These are phyloP conservation scores for Phytophthora foliorum DNA, from an alignment of 352 stramenopile species.

Conservation along the genomic window DNA sequence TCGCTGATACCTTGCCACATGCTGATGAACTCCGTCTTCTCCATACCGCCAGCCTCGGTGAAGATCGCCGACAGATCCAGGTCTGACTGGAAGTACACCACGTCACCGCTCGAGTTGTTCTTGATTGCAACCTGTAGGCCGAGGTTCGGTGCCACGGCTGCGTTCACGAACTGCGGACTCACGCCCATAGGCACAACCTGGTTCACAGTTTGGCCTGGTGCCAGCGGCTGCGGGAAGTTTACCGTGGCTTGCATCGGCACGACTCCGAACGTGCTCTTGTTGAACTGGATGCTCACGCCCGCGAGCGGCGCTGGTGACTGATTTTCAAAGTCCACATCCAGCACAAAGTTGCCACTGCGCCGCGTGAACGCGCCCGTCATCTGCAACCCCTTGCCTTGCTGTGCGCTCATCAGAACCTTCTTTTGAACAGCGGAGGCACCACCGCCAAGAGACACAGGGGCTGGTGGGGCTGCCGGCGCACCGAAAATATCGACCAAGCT, in stretches of 20 bases:
- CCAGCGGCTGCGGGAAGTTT: constrained; percentile 70
- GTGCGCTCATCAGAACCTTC: constrained; percentile 79
- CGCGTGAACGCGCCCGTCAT: constrained; percentile 86
- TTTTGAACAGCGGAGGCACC: constrained; percentile 46
- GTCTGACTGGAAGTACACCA: constrained; percentile 97
- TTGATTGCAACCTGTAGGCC: constrained; percentile 98
- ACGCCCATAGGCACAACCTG: constrained; percentile 85
- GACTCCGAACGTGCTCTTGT: constrained; percentile 98
- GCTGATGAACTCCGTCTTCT: constrained; percentile 94
- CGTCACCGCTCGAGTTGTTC: constrained; percentile 94
- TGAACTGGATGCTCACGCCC: constrained; percentile 96
- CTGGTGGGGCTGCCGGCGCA: constrained; percentile 47
- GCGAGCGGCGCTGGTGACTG: constrained; percentile 89
- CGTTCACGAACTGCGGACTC: constrained; percentile 82
- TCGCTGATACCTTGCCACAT: constrained; percentile 97
- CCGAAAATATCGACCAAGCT: constrained; percentile 91
- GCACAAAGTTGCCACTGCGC: constrained; percentile 65
- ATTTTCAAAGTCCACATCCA: constrained; percentile 91
- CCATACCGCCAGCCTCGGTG: constrained; percentile 85
- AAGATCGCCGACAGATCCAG: constrained; percentile 94
- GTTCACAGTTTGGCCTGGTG: constrained; percentile 77
- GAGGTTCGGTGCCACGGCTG: constrained; percentile 73
- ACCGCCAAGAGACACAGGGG: constrained; percentile 31
- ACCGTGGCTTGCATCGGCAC: constrained; percentile 94
- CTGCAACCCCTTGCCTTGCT: constrained; percentile 92